Conservation (phyloP, 306 rosid genomes). For the Rubus parviflorus region DNA sequence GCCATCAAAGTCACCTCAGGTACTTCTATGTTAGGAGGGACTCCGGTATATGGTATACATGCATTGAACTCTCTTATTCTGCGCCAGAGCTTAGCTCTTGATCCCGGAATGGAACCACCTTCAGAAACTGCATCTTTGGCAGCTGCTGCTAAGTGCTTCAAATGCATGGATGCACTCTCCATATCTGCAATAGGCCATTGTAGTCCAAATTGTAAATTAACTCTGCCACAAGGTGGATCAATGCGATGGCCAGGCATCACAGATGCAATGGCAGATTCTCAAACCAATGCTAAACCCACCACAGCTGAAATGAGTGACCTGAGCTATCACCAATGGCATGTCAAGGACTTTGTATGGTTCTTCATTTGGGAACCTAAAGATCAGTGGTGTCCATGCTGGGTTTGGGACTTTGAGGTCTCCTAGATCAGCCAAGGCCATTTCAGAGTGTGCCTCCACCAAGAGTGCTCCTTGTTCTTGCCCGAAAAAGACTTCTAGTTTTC, state of each 20-base stretch:
- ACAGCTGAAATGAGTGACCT: constrained; percentile 64
- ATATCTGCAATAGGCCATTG: constrained; percentile 57
- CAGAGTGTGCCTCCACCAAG: constrained; percentile 68
- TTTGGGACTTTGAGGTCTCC: constrained; percentile 78
- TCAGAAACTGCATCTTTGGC: constrained; percentile 99
- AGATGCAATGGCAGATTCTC: constrained; percentile 89
- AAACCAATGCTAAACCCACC: constrained; percentile 94
- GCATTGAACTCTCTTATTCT: constrained; percentile 99
- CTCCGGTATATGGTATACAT: constrained; percentile 76
- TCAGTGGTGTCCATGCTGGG: constrained; percentile 85
- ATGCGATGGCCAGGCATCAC: constrained; percentile 98
- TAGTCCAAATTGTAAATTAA: constrained; percentile 72
- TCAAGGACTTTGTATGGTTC: constrained; percentile 82
- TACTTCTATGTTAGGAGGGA: constrained; percentile 81
- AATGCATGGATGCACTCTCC: constrained; percentile 82
- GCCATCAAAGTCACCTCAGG: constrained; percentile 99
- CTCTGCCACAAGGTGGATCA: constrained; percentile 97
- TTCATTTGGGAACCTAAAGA: constrained; percentile 71
- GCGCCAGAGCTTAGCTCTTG: constrained; percentile 99
- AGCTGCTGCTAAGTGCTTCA: constrained; percentile 89
- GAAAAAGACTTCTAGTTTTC: constrained; percentile 78
- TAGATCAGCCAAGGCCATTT: constrained; percentile 44
- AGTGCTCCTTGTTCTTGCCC: constrained; percentile 72
- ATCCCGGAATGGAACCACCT: constrained; percentile 98
- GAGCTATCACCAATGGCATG: constrained; percentile 90